phyloP scores from a whole-genome alignment of 495 filamentous ascomycete genomes.

The Penicillium longicatenatum region DNA sequence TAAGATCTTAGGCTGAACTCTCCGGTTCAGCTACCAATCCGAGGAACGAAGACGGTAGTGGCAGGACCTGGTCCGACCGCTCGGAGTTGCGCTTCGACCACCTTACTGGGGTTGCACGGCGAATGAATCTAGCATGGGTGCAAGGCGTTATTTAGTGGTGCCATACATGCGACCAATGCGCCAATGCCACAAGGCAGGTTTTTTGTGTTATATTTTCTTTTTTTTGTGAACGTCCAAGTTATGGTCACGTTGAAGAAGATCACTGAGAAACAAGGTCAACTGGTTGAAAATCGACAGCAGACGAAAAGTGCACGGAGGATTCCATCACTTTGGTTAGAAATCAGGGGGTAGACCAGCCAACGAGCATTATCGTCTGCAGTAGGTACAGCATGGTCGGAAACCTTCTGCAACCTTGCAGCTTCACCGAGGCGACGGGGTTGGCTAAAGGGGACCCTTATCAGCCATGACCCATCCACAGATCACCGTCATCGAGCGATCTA shows the following conservation, averaged over 20 bases:
- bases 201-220: too few relatives aligned
- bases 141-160: slow-evolving; percentile 15
- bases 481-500: not conserved
- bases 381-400: slow-evolving; percentile 19
- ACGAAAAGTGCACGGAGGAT: slow-evolving; percentile 23
- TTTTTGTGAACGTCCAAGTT: not conserved
- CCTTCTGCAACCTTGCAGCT: slow-evolving; percentile 24
- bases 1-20: slow-evolving; percentile 28
- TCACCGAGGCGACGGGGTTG: slow-evolving; percentile 15
- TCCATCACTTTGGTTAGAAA: slow-evolving; percentile 2
- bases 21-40: slow-evolving; percentile 20
- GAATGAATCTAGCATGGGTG: slow-evolving; percentile 9
- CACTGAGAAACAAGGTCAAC: not conserved
- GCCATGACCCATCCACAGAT: not conserved
- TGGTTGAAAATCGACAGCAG: slow-evolving; percentile 7
- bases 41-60: slow-evolving; percentile 1
- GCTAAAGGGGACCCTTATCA: slow-evolving; percentile 12
- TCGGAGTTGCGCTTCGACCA: slow-evolving; percentile 16
- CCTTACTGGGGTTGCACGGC: slow-evolving; percentile 10
- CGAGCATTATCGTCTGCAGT: slow-evolving; percentile 26
- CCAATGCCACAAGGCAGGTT: too few relatives aligned
- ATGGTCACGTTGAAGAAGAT: slow-evolving; percentile 11
- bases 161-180: slow-evolving; percentile 9
- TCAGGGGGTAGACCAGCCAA: slow-evolving; percentile 22
- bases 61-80: slow-evolving; percentile 18